These are phyloP conservation scores for Triticum dicoccoides DNA, from an alignment of 176 grass and related monocot species.

Conservation along the genomic window DNA sequence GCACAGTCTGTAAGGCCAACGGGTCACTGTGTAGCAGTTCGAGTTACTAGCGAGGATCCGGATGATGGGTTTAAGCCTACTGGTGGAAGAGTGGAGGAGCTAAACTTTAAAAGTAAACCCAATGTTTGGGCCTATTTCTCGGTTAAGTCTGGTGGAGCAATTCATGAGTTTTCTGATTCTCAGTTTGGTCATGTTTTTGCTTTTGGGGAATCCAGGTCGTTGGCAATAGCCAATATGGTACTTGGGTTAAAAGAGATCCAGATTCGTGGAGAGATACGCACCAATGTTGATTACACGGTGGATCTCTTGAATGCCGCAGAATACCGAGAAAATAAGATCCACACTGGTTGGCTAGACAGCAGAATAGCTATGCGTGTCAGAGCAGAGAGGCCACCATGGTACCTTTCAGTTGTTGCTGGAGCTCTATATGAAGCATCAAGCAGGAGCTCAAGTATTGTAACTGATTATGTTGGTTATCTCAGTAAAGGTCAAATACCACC, in stretches of 20 bases:
- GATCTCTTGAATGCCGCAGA: slow-evolving; percentile 93
- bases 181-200: slow-evolving; percentile 99
- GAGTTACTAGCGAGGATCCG: slow-evolving; percentile 97
- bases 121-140: slow-evolving; percentile 99
- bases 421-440: slow-evolving; percentile 96
- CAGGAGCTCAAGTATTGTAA: slow-evolving; percentile 74
- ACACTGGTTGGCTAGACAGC: slow-evolving; percentile 96
- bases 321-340: slow-evolving; percentile 95
- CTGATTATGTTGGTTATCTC: slow-evolving; percentile 93
- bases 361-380: slow-evolving; percentile 99
- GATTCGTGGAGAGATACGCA: slow-evolving; percentile 93
- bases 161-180: slow-evolving; percentile 99
- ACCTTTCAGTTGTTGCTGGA: slow-evolving; percentile 96
- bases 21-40: slow-evolving; percentile 91
- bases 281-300: slow-evolving; percentile 99
- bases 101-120: slow-evolving; percentile 99
- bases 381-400: slow-evolving; percentile 99
- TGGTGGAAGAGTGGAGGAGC: slow-evolving; percentile 91
- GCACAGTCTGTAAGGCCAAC: slow-evolving; percentile 78
- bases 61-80: slow-evolving; percentile 99
- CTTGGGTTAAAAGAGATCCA: slow-evolving; percentile 98
- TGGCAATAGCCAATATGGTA: slow-evolving; percentile 97
- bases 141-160: slow-evolving; percentile 98
- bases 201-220: slow-evolving; percentile 89
- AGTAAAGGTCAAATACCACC: slow-evolving; percentile 99